phyloP scores from a whole-genome alignment of 768 basidiomycete genomes.

The Gloeophyllum trabeum region DNA sequence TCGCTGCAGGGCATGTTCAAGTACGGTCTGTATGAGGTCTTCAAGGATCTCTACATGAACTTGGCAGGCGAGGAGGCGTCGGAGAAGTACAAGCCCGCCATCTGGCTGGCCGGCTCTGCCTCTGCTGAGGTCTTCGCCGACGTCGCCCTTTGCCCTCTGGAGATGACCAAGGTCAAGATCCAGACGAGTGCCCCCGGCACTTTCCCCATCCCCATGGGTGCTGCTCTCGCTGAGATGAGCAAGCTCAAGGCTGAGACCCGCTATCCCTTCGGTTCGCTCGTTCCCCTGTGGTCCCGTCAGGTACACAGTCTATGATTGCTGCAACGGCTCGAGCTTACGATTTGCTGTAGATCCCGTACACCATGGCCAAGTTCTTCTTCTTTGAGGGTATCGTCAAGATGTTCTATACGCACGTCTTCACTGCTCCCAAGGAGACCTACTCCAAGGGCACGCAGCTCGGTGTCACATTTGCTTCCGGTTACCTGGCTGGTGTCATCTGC shows the following conservation, averaged over 20 bases:
- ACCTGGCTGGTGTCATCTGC: conserved; percentile 92
- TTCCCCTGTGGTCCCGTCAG: conserved; percentile 84
- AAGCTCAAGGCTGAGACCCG: conserved; percentile 58
- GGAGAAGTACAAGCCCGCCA: conserved; percentile 73
- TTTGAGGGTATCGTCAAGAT: conserved; percentile 81
- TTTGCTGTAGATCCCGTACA: conserved; percentile 76
- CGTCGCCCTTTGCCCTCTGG: conserved; percentile 89
- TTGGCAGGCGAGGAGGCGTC: conserved; percentile 74
- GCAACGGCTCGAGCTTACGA: neutral
- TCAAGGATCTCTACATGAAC: conserved; percentile 92
- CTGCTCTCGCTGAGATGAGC: conserved; percentile 64
- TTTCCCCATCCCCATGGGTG: conserved; percentile 67
- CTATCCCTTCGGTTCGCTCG: conserved; percentile 77
- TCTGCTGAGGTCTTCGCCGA: conserved; percentile 95
- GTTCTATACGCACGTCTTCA: conserved; percentile 85
- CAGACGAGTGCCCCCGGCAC: conserved; percentile 68
- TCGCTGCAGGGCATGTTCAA: conserved; percentile 97
- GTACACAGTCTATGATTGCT: conserved; percentile 22
- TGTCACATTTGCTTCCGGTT: conserved; percentile 83
- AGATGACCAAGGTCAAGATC: conserved; percentile 90
- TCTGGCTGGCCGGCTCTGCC: conserved; percentile 92
- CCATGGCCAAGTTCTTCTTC: conserved; percentile 99
- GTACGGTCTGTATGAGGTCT: conserved; percentile 94
- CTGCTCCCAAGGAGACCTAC: conserved; percentile 67
- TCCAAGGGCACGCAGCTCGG: conserved; percentile 79